Evolutionary conservation across 768 basidiomycete species (phyloP).

Genomic region (Tephrocybe sp.): DNA sequence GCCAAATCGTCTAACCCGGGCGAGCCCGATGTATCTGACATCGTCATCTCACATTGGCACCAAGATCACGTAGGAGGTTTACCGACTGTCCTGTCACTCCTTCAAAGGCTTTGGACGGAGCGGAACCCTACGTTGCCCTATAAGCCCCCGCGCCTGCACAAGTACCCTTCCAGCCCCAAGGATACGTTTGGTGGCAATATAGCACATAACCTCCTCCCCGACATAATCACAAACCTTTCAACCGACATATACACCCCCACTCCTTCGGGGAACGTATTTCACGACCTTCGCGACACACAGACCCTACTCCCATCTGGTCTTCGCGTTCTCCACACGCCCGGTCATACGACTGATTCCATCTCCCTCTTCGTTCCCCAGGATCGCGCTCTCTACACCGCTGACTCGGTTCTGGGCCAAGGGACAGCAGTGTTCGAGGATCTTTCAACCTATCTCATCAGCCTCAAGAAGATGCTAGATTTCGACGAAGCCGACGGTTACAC

Average conservation of each 20-base stretch:
- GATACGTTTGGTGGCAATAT: conserved; percentile 19
- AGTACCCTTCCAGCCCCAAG: conserved; percentile 48
- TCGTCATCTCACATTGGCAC: conserved; percentile 92
- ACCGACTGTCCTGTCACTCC: conserved; percentile 62
- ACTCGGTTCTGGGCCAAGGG: conserved; percentile 89
- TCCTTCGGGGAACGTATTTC: conserved; percentile 44
- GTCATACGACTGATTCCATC: conserved; percentile 89
- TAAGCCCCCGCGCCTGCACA: conserved; percentile 73
- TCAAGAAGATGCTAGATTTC: conserved; percentile 58
- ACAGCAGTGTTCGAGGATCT: conserved; percentile 90
- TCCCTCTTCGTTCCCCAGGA: conserved; percentile 70
- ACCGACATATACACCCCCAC: conserved; percentile 46
- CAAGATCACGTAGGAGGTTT: conserved; percentile 84
- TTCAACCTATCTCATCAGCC: conserved; percentile 61
- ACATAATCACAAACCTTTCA: conserved; percentile 40
- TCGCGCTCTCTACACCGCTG: conserved; percentile 81
- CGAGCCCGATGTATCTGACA: conserved; percentile 75
- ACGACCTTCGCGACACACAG: conserved; percentile 61
- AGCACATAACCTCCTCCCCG: conserved; percentile 36
- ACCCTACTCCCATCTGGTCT: conserved; percentile 47
- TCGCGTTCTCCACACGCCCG: conserved; percentile 80
- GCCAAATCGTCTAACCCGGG: conserved; percentile 31
- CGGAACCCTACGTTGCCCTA: conserved; percentile 47
- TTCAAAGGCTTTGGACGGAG: conserved; percentile 62
- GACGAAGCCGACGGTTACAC: conserved; percentile 34